Base-by-base conservation (phyloP, 2,329 filamentous ascomycete genomes). In the Calonectria honghensis region DNA sequence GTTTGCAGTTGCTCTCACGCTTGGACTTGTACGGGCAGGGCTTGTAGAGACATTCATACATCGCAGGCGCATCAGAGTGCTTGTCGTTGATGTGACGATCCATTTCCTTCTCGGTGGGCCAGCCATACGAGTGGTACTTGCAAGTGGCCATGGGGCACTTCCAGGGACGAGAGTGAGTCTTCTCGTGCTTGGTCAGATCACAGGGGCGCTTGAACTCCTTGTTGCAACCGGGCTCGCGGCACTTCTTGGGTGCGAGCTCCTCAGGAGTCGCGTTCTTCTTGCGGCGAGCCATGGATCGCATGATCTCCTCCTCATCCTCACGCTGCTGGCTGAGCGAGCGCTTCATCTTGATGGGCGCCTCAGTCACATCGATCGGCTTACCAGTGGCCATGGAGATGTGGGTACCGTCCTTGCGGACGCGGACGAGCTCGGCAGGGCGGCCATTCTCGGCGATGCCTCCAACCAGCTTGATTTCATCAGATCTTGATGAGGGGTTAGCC, bases 181-280 rank as follows among this genome's bases (percentile, higher is more conserved):
- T 99, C 87, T 98, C 94, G 86, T 99, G 97, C 89, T 98, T 98
- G 79, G 96, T 98, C 73, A 98, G 89, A 84, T 99, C 97, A 85
- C 97, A 98, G n/a, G 95, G 95, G 76, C 97, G 93, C 86, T 97
- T 97, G 88, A 98, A 98, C 85, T 96, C 92, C 87, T 98, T 98
- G 85, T 92, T 93, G 87, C 96, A 98, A 51, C 91, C 91, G 6
- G 89, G 88, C 83, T 96, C 91, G 76, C 90, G 90, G 89, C 95
- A 98, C 80, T 92, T 92, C 86, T 96, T 93, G 72, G 92, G 94
- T 63, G 95, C 93, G 65, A 96, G 92, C 85, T 97, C 94, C 85
- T 96, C 95, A 7, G 94, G 94, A 67, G 93, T 94, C 45, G 95
- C 95, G 74, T 96, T 96, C 91, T 98, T 98, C 91, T 97, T 97